Conservation (phyloP, 805 yeast species). For the Saccharomyces jurei region DNA sequence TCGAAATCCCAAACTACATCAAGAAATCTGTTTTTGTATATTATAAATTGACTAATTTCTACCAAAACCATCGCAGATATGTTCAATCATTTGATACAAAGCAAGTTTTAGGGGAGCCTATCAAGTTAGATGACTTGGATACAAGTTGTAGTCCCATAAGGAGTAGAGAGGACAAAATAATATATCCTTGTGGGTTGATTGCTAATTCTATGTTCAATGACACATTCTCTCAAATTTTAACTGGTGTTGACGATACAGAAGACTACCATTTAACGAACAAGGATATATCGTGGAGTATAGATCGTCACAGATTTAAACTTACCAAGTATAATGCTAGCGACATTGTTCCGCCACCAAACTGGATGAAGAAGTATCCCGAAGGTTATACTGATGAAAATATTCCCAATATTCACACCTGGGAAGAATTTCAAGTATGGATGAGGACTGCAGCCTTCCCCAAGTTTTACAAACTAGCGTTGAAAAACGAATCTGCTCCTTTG, state of each 20-base stretch:
- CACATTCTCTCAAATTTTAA: conserved; percentile 48
- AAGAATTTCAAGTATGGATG: conserved; percentile 80
- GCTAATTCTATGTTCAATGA: conserved; percentile 78
- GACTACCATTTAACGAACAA: conserved; percentile 38
- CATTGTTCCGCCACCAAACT: conserved; percentile 78
- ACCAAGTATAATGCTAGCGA: conserved; percentile 52
- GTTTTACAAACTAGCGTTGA: conserved; percentile 74
- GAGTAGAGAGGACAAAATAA: conserved; percentile 30
- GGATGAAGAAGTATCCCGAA: conserved; percentile 61
- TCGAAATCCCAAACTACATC: conserved; percentile 64
- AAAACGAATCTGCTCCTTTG: conserved; percentile 54
- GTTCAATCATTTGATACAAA: conserved; percentile 75
- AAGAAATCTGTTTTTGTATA: conserved; percentile 67
- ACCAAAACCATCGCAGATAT: conserved; percentile 90
- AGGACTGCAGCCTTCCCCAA: conserved; percentile 88
- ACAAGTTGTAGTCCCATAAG: conserved; percentile 33
- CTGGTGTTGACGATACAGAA: conserved; percentile 27
- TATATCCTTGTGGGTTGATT: conserved; percentile 78
- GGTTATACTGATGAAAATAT: conserved; percentile 65
- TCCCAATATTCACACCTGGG: conserved; percentile 63
- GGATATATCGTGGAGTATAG: conserved; percentile 68
- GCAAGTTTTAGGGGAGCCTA: conserved; percentile 74
- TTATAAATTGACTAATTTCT: conserved; percentile 83
- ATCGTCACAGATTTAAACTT: conserved; percentile 53
- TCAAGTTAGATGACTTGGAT: conserved; percentile 41